Percentiles rank a stretch among this genome's conserved stretches.
These are phyloP conservation scores for Nigrospora osmanthi DNA, from an alignment of 2,329 filamentous ascomycete genomes.

Conservation along the genomic window DNA sequence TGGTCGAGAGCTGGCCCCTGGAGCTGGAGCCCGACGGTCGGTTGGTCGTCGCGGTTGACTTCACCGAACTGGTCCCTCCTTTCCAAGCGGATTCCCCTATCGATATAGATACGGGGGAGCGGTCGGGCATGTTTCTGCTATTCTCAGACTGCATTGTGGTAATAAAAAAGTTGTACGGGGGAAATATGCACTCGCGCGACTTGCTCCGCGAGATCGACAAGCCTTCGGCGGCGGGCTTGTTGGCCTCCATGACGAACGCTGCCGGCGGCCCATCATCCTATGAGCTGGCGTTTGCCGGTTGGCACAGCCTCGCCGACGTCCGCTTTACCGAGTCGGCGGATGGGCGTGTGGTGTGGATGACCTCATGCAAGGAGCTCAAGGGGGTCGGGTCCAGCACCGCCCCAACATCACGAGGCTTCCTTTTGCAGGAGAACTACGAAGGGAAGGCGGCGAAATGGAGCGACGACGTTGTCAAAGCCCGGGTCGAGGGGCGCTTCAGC, in stretches of 20 bases:
- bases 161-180: constrained; percentile 60
- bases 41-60: constrained; percentile 74
- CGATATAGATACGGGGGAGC: constrained; percentile 33
- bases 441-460: constrained; percentile 67
- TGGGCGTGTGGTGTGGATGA: constrained; percentile 59
- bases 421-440: constrained; percentile 69
- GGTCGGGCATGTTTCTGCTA: constrained; percentile 67
- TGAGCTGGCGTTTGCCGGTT: constrained; percentile 70
- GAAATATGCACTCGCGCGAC: constrained; percentile 63
- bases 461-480: constrained; percentile 81
- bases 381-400: constrained; percentile 42
- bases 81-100: constrained; percentile 42
- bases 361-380: constrained; percentile 53
- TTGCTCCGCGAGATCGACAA: constrained; percentile 81
- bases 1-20: constrained; percentile 70
- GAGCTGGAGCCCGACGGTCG: constrained; percentile 68
- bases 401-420: constrained; percentile 58
- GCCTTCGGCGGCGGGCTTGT: constrained; percentile 56
- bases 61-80: constrained; percentile 67
- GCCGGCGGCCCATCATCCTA: constrained; percentile 53
- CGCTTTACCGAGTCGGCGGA: constrained; percentile 66
- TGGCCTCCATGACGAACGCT: constrained; percentile 56
- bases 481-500: constrained; percentile 76
- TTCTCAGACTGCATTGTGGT: constrained; percentile 79
- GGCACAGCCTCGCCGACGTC: constrained; percentile 60